Percentiles rank a stretch among this genome's conserved stretches.
Evolutionary conservation across 257 asterid species (phyloP).

Genomic region (Salvia rosmarinus): DNA sequence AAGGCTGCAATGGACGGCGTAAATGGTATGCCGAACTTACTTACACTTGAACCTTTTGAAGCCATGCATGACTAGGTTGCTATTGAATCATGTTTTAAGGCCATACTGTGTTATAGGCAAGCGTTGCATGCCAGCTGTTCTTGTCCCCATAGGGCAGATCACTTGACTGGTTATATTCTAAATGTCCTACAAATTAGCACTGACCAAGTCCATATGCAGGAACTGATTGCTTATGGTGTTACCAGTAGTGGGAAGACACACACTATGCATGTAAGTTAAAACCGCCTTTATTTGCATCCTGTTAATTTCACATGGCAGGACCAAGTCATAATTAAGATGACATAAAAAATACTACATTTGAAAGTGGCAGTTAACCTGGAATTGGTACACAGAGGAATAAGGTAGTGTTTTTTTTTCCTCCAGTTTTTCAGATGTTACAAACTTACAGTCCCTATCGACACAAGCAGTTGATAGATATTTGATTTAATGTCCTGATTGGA

Average conservation of each 20-base stretch:
- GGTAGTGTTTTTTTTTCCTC: neutral
- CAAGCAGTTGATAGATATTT: slow-evolving; percentile 1
- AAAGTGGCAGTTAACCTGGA: slow-evolving; percentile 10
- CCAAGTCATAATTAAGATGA: neutral
- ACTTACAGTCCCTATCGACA: neutral
- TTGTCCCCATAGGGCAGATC: slow-evolving; percentile 24
- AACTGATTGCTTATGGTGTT: slow-evolving; percentile 99
- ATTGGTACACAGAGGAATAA: neutral
- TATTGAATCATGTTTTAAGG: slow-evolving; percentile 8
- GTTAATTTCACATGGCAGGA: slow-evolving; percentile 17
- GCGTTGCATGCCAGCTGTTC: slow-evolving; percentile 25
- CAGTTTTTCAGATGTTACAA: neutral
- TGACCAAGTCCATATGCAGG: slow-evolving; percentile 60
- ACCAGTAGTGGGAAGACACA: slow-evolving; percentile 99
- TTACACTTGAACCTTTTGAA: neutral
- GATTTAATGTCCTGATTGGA: slow-evolving; percentile 19
- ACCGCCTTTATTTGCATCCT: slow-evolving; percentile 32
- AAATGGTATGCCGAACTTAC: slow-evolving; percentile 59
- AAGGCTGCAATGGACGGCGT: slow-evolving; percentile 96
- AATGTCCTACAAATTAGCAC: slow-evolving; percentile 31
- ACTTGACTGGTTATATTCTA: neutral
- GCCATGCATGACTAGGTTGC: slow-evolving; percentile 12
- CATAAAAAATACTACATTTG: neutral
- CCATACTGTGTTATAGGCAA: slow-evolving; percentile 17
- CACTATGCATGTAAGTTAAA: slow-evolving; percentile 93